Conservation (phyloP, 164 flowering plant genomes). For the Berberis thunbergii region DNA sequence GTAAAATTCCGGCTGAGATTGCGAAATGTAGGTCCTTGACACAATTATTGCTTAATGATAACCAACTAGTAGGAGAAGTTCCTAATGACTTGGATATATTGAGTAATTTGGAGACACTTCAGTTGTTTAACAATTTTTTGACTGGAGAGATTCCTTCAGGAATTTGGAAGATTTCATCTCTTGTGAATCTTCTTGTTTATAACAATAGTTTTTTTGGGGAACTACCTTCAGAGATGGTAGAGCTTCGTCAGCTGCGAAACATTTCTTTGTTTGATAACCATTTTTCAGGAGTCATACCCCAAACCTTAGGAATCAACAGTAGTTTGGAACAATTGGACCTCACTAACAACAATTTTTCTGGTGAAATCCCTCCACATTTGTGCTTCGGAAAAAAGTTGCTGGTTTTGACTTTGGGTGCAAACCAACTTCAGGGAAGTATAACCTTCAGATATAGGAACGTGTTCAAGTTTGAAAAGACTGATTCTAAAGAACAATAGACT, state of each 20-base stretch:
- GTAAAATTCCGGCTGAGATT: slow-evolving; percentile 57
- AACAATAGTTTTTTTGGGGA: slow-evolving; percentile 54
- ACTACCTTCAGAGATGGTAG: slow-evolving; percentile 45
- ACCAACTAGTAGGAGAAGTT: slow-evolving; percentile 55
- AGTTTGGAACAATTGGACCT: slow-evolving; percentile 49
- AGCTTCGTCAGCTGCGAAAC: slow-evolving; percentile 35
- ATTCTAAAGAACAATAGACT: slow-evolving; percentile 49
- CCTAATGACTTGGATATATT: slow-evolving; percentile 57
- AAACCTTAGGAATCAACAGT: slow-evolving; percentile 47
- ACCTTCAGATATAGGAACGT: slow-evolving; percentile 57
- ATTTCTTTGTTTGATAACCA: slow-evolving; percentile 48
- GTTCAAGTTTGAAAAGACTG: slow-evolving; percentile 46
- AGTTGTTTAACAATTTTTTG: slow-evolving; percentile 40
- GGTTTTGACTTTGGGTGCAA: slow-evolving; percentile 43
- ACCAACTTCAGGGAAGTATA: slow-evolving; percentile 43
- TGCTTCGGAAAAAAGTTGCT: slow-evolving; percentile 39
- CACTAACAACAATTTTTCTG: slow-evolving; percentile 53
- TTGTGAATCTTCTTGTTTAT: slow-evolving; percentile 36
- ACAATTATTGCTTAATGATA: slow-evolving; percentile 23
- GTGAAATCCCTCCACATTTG: slow-evolving; percentile 60
- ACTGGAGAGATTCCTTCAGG: slow-evolving; percentile 50
- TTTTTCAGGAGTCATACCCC: slow-evolving; percentile 63
- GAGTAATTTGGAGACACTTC: slow-evolving; percentile 25
- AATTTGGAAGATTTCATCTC: slow-evolving; percentile 58
- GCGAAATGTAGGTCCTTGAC: slow-evolving; percentile 55